These are phyloP conservation scores for Peniophora sp. DNA, from an alignment of 1,284 basidiomycete species.

Conservation along the genomic window DNA sequence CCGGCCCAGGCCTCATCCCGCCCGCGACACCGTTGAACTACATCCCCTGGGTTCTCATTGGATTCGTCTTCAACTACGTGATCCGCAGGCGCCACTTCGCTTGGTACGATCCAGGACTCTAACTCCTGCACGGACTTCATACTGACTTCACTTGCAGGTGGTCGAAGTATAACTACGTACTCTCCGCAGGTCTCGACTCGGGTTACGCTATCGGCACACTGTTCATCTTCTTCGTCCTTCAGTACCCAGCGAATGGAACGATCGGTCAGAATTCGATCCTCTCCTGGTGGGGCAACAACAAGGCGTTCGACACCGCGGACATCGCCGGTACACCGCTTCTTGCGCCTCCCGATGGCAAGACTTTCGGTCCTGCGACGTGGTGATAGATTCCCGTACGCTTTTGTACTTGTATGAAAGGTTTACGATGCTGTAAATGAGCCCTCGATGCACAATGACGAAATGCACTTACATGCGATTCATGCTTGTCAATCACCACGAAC, in stretches of 20 bases:
- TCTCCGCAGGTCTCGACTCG: constrained; percentile 52
- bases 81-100: constrained; percentile 34
- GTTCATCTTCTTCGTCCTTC: constrained; percentile 55
- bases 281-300: constrained; percentile 47
- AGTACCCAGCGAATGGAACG: constrained; percentile 35
- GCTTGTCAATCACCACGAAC: too few species aligned
- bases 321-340: background rate
- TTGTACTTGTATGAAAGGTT: background rate
- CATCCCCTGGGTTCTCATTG: constrained; percentile 34
- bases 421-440: background rate
- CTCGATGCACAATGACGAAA: too few species aligned
- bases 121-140: background rate
- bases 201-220: constrained; percentile 51
- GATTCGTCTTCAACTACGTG: constrained; percentile 42
- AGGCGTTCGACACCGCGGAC: background rate
- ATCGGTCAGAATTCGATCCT: constrained; percentile 36
- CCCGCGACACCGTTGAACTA: constrained; percentile 34
- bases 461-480: too few species aligned
- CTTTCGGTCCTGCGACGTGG: background rate
- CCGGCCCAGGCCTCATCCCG: constrained; percentile 40
- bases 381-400: constrained; percentile 20
- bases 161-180: constrained; percentile 30
- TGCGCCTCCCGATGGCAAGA: background rate
- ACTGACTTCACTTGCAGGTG: background rate
- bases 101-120: constrained; percentile 43